Evolutionary conservation across 176 grass and related monocot genomes (phyloP), one percentile per base, ranked within the genome.

Genomic region (Neostapfia colusana): DNA sequence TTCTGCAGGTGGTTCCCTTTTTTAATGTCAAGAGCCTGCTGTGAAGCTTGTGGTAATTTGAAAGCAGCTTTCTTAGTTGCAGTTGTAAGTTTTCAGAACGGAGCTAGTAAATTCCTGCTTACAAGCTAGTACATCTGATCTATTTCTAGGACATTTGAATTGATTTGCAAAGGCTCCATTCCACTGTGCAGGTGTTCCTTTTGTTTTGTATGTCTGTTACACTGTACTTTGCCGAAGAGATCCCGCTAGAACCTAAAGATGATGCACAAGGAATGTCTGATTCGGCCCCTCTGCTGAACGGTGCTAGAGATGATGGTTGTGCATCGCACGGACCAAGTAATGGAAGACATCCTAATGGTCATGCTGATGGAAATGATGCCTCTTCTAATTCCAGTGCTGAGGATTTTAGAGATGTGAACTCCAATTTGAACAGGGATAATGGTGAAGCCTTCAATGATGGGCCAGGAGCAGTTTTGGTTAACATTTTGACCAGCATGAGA

Each of bases 51-150:
- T 92, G 85, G 80, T 72, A 95, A 99, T 88, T 90, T 99, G 69
- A 99, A 99, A 83, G 95, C 95, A 35, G 95, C 95, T 46, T 99
- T 99, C 73, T 79, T 99, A 27, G 81, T 99, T 88, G 95, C 95
- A 81, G 91, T 99, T 82, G 95, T 99, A 78, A 95, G 89, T 92
- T 92, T 45, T 67, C 67, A 53, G 42, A 81, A 6, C 20, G 24
- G 9, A 70, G 28, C 21, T 76, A 67, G 38, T 38, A 36, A 25
- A n/a, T 44, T 56, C 60, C 7, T 73, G 8, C 56, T 44, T 78
- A 65, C 36, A 62, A 55, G 21, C 43, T 13, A 31, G 31, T 31
- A 14, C 53, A 8, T 34, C 27, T 77, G 53, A 14, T 38, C 7
- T 58, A 13, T 20, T 34, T 72, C 23, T 15, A 44, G 60, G 13